These are phyloP conservation scores for Colletotrichum somersetense DNA, from an alignment of 2,329 filamentous ascomycete species.

Conservation along the genomic window DNA sequence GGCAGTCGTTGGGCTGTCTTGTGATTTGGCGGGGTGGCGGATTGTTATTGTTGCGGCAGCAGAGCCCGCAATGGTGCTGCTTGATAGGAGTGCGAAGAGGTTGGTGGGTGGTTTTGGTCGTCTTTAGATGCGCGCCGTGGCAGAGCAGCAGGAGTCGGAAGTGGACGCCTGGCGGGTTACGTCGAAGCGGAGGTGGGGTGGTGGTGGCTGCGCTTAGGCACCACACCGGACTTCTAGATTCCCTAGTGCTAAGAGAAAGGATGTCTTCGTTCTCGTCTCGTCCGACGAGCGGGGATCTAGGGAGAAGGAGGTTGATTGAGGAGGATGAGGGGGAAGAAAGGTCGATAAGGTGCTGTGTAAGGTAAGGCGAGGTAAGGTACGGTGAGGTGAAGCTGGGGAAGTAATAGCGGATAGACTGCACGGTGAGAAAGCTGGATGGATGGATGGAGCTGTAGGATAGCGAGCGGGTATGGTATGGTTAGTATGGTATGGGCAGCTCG, in stretches of 20 bases:
- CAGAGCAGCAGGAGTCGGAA: constrained; percentile 33
- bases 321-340: constrained; percentile 14
- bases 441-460: constrained; percentile 8
- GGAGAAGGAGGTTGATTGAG: constrained; percentile 1
- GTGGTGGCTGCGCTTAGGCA: constrained; percentile 42
- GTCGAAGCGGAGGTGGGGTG: constrained; percentile 39
- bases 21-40: constrained; percentile 41
- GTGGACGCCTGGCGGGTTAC: constrained; percentile 26
- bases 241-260: constrained; percentile 33
- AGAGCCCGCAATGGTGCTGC: constrained; percentile 16
- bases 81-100: constrained; percentile 34
- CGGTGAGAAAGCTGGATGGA: background rate
- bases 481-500: constrained; percentile 23
- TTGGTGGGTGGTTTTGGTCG: constrained; percentile 36
- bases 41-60: constrained; percentile 28
- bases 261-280: constrained; percentile 27
- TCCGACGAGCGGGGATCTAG: constrained; percentile 30
- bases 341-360: constrained; percentile 12
- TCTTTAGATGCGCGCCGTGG: constrained; percentile 40
- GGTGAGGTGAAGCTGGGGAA: constrained; percentile 13
- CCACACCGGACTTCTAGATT: constrained; percentile 39
- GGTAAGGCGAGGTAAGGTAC: constrained; percentile 28
- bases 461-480: background rate
- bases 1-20: constrained; percentile 34
- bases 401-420: background rate